These are phyloP conservation scores for Solanum hybrid DNA, from an alignment of 305 asterid species.

Conservation along the genomic window DNA sequence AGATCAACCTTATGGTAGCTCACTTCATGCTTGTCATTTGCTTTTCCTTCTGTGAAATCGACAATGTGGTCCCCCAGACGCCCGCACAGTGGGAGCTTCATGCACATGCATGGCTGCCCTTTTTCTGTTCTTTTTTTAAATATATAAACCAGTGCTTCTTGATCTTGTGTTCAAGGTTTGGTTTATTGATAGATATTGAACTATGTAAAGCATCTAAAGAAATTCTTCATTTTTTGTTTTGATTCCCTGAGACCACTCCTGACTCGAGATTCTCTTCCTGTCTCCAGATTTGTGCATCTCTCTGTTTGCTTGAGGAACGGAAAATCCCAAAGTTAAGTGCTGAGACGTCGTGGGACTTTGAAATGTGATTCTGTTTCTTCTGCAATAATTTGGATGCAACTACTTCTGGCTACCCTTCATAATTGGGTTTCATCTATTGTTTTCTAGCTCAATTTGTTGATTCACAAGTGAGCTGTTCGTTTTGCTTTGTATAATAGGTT, in stretches of 20 bases:
- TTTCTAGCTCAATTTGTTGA: conserved; percentile 1
- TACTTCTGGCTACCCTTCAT: neutral
- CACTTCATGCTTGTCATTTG: neutral
- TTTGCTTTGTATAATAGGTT: neutral
- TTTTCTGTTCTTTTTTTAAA: neutral
- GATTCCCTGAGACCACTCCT: neutral
- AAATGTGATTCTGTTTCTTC: conserved; percentile 32
- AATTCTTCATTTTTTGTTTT: neutral
- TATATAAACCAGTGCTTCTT: neutral
- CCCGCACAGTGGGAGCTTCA: neutral
- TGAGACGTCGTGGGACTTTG: conserved; percentile 76
- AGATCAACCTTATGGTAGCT: neutral
- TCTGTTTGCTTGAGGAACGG: conserved; percentile 56
- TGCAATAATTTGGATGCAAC: neutral
- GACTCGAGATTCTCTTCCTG: neutral
- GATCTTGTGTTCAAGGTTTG: neutral
- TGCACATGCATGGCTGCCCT: neutral
- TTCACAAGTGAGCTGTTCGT: neutral
- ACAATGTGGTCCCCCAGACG: neutral
- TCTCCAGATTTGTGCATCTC: conserved; percentile 57
- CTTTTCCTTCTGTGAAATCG: neutral
- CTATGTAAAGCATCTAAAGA: neutral
- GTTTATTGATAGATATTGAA: neutral
- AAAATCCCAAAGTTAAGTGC: conserved; percentile 63
- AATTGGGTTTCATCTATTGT: neutral